Percentiles rank a stretch among this genome's conserved stretches.
These are phyloP conservation scores for Penicillium psychrosexuale DNA, from an alignment of 2,329 filamentous ascomycete genomes.

Conservation along the genomic window DNA sequence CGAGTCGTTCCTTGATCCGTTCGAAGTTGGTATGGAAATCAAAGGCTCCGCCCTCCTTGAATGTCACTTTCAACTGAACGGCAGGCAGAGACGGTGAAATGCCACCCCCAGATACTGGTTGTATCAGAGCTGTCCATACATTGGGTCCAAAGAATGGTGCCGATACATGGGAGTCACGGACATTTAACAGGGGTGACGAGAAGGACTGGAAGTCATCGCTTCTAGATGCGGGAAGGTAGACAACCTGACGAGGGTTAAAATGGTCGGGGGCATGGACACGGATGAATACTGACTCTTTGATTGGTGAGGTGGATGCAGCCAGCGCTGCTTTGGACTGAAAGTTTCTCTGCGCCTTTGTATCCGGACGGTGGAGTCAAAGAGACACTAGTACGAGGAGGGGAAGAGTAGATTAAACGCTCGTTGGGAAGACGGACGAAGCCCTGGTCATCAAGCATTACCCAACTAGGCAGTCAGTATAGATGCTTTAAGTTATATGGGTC, in stretches of 20 bases:
- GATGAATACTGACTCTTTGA: constrained; percentile 62
- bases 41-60: constrained; percentile 92
- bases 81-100: constrained; percentile 70
- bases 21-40: constrained; percentile 84
- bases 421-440: constrained; percentile 80
- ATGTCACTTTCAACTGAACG: constrained; percentile 79
- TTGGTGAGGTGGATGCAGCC: constrained; percentile 81
- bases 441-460: constrained; percentile 83
- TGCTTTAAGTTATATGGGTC: neutral
- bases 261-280: constrained; percentile 8
- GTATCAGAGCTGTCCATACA: constrained; percentile 77
- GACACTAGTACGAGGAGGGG: constrained; percentile 73
- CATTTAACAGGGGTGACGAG: constrained; percentile 79
- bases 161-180: constrained; percentile 79
- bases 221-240: constrained; percentile 75
- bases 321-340: constrained; percentile 68
- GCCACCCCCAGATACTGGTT: constrained; percentile 77
- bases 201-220: constrained; percentile 76
- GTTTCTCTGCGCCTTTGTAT: constrained; percentile 60
- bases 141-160: constrained; percentile 92
- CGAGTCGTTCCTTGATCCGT: constrained; percentile 75
- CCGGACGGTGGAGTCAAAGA: constrained; percentile 69
- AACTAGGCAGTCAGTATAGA: constrained; percentile 50
- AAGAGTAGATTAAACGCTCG: constrained; percentile 77
- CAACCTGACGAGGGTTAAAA: constrained; percentile 57